Conservation (phyloP, 176 grass and related monocot species). For the Themeda triandra region DNA sequence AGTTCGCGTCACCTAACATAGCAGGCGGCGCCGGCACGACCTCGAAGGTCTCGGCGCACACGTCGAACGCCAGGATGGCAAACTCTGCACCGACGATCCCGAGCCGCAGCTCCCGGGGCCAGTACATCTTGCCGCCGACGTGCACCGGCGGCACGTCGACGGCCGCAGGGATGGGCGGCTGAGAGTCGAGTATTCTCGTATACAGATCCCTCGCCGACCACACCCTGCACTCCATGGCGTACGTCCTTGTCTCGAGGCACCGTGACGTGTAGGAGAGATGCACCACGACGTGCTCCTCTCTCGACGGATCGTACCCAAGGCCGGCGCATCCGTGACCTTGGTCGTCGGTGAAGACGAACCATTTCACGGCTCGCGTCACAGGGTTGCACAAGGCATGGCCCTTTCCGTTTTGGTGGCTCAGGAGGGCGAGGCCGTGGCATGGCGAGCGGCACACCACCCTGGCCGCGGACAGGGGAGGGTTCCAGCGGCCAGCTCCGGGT, state of each 20-base stretch:
- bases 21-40: background rate
- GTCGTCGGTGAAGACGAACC: background rate
- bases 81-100: background rate
- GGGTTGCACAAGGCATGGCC: background rate
- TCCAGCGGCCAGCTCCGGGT: background rate
- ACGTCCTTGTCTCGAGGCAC: background rate
- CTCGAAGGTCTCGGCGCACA: background rate
- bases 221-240: background rate
- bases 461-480: background rate
- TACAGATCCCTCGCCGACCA: background rate
- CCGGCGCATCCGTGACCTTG: background rate
- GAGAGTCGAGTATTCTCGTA: background rate
- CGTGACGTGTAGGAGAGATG: background rate
- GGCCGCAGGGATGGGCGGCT: background rate
- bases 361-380: background rate
- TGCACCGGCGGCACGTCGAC: background rate
- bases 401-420: no score
- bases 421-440: background rate
- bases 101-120: background rate
- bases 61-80: background rate
- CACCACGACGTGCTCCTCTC: background rate
- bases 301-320: slow-evolving; percentile 4
- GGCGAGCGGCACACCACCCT: background rate
- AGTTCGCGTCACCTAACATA: background rate
- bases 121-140: background rate